Evolutionary conservation across 2,329 filamentous ascomycete species (phyloP).

Genomic region (Volutella citrinella): DNA sequence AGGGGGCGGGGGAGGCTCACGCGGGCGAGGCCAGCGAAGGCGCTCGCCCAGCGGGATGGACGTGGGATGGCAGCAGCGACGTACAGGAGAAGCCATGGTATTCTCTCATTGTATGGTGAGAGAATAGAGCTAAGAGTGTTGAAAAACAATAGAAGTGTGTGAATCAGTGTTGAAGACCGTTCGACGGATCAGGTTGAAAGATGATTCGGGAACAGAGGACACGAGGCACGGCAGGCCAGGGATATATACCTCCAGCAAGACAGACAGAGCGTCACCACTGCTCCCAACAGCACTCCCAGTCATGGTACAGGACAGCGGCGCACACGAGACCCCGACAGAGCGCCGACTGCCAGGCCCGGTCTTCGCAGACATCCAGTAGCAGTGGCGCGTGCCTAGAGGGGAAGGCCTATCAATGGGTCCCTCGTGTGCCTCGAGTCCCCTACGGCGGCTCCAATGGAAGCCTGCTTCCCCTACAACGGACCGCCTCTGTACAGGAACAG

Average conservation of each 20-base stretch:
- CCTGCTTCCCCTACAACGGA: too few relatives aligned
- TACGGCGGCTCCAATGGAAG: too few relatives aligned
- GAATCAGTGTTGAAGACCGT: slow-evolving; percentile 33
- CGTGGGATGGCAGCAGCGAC: slow-evolving; percentile 3
- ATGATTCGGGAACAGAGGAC: slow-evolving; percentile 10
- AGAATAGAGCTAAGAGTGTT: slow-evolving; percentile 26
- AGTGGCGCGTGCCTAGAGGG: neutral
- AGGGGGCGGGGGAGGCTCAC: too few relatives aligned
- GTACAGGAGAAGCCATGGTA: slow-evolving; percentile 68
- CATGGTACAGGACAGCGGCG: too few relatives aligned
- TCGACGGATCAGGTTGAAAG: slow-evolving; percentile 25
- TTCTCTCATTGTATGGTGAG: slow-evolving; percentile 57
- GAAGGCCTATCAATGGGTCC: neutral
- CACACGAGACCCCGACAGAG: too few relatives aligned
- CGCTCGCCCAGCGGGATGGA: too few relatives aligned
- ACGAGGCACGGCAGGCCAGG: slow-evolving; percentile 15
- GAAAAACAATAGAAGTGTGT: slow-evolving; percentile 18
- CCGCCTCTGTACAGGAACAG: too few relatives aligned
- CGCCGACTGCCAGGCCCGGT: too few relatives aligned
- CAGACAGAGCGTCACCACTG: too few relatives aligned
- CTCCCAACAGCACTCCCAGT: too few relatives aligned
- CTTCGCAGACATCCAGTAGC: too few relatives aligned
- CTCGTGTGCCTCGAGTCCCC: neutral
- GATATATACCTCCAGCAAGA: slow-evolving; percentile 20
- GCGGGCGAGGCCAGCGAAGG: too few relatives aligned